Base-by-base conservation (phyloP, 495 filamentous ascomycete species). In the Aspergillus sclerotioniger region DNA sequence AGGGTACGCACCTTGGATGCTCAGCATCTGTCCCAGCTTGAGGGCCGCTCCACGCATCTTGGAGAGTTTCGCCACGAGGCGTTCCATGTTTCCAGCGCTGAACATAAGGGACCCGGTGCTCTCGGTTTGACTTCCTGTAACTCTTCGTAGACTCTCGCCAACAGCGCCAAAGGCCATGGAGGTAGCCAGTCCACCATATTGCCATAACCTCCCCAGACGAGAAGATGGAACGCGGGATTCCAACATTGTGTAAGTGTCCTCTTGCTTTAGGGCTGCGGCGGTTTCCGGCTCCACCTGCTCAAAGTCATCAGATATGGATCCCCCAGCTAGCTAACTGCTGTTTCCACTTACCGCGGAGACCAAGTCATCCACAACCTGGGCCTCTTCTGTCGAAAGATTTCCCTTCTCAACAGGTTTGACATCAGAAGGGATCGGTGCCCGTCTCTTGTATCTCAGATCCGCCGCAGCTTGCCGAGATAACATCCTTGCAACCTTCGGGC, bases 1-100 rank as follows among this genome's bases (percentile, higher is more conserved):
- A 6, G 21, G 6, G 29, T n/a, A 65, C 71, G 51, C 52, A 87
- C 84, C 86, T 77, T 98, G 94, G 67, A 98, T 91, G 65, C 89
- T 94, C 75, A 98, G 87, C 89, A 98, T 91, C 73, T 98, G 94
- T 5, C 94, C 94, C 6, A 98, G 74, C 72, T 98, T 98, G n/a
- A 98, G 76, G 44, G 94, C 94, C n/a, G 94, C 95, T 20, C 94
- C 94, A 64, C 94, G 86, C 94, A 98, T 98, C 25, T 89, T 87
- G 10, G 91, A 96, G 8, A 98, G 83, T 71, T 92, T 96, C 16
- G 90, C 79, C 5, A 98, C 94, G 4, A 98, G 83, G 32, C 94
- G 80, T 66, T 97, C 91, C 82, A 96, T 90, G 64, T 98, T 98
- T 8, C 79, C 84, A 15, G 90, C 79, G 70, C 88, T 96, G 61